These are phyloP conservation scores for Botryobasidium botryosum DNA, from an alignment of 768 basidiomycete species.

Conservation along the genomic window DNA sequence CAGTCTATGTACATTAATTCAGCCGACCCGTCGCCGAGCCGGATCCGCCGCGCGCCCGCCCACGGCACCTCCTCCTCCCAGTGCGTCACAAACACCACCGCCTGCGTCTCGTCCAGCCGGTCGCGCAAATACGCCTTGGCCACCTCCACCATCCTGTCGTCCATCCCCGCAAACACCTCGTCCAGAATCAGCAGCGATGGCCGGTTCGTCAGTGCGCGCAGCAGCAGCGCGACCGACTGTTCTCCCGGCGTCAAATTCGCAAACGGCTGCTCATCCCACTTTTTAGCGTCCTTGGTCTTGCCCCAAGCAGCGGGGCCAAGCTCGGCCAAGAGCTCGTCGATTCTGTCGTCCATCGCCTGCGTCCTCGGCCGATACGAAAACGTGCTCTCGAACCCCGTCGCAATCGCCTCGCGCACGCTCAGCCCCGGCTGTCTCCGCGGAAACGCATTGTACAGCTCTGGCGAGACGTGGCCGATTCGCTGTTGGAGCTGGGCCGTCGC, in stretches of 20 bases:
- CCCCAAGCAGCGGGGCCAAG: constrained; percentile 4
- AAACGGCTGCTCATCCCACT: too few species aligned
- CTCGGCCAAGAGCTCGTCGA: constrained; percentile 39
- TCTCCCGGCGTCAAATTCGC: constrained; percentile 49
- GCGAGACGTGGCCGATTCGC: constrained; percentile 64
- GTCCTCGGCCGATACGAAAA: constrained; percentile 38
- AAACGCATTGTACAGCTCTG: constrained; percentile 84
- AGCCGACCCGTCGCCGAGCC: constrained; percentile 18
- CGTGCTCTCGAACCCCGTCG: constrained; percentile 77
- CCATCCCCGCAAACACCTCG: constrained; percentile 91
- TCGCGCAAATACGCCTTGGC: constrained; percentile 45
- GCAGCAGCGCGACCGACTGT: constrained; percentile 66
- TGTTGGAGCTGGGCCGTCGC: constrained; percentile 44
- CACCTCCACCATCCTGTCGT: constrained; percentile 50
- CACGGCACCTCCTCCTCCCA: constrained; percentile 89
- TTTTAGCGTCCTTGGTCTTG: constrained; percentile 23
- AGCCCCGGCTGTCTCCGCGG: constrained; percentile 41
- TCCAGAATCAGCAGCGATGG: constrained; percentile 71
- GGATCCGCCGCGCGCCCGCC: constrained; percentile 38
- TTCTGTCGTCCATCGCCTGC: constrained; percentile 26
- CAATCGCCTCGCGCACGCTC: constrained; percentile 63
- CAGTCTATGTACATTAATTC: too few species aligned
- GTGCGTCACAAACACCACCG: constrained; percentile 74
- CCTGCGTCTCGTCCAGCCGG: constrained; percentile 35
- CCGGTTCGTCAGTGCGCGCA: constrained; percentile 65